Conservation (phyloP, 2,329 filamentous ascomycete species). For the Curvularia verruculosa region DNA sequence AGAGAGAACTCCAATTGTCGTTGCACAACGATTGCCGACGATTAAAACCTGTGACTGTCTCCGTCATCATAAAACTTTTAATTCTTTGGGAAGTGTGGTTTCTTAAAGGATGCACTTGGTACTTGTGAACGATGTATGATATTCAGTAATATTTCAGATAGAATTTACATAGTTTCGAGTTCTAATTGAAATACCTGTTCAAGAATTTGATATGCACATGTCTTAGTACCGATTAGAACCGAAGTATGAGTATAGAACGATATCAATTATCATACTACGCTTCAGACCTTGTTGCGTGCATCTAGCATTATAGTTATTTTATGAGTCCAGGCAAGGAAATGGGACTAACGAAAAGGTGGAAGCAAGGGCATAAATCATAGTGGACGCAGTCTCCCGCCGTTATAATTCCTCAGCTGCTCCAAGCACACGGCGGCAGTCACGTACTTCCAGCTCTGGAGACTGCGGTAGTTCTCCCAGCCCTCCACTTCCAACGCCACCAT, state of each 20-base stretch:
- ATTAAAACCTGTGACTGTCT: background rate
- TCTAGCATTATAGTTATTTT: too few relatives aligned
- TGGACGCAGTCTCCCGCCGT: conserved; percentile 15
- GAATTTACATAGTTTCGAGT: too few relatives aligned
- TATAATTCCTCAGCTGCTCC: conserved; percentile 54
- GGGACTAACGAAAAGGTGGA: background rate
- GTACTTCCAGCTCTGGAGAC: conserved; percentile 60
- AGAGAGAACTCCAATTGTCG: background rate
- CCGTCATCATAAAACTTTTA: too few relatives aligned
- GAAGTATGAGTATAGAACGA: background rate
- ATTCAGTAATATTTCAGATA: too few relatives aligned
- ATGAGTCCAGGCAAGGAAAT: background rate
- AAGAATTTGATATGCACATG: too few relatives aligned
- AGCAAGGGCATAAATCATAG: conserved; percentile 16
- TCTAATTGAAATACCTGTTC: too few relatives aligned
- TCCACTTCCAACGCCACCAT: conserved; percentile 49
- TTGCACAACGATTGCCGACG: background rate
- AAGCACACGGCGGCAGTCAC: conserved; percentile 59
- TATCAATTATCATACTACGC: background rate
- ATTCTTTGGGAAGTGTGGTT: too few relatives aligned
- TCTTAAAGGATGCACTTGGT: too few relatives aligned
- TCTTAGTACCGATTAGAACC: background rate
- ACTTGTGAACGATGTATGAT: too few relatives aligned
- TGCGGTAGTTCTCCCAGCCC: conserved; percentile 34
- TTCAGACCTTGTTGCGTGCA: background rate